Base-by-base conservation (phyloP, 768 basidiomycete species). In the Lactifluus volemus region DNA sequence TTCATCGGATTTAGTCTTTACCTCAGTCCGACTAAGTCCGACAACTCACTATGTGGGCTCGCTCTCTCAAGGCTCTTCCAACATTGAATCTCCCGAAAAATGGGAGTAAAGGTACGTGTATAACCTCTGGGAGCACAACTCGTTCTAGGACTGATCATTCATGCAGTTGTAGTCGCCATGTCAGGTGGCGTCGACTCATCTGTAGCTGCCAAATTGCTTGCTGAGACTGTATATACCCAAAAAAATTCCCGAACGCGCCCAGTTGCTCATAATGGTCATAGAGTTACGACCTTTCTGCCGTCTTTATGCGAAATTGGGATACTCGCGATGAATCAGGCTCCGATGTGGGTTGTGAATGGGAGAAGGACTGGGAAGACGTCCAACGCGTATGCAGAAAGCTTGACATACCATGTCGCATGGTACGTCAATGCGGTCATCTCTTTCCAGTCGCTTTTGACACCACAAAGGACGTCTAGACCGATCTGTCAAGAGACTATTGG, bases 261-360 rank as follows among this genome's bases (percentile, higher is more conserved):
- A 3, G 3, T 30, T 34, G 41, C 52, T 14, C 15, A 45, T 32
- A 25, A 3, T 19, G 30, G 25, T 41, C n/a, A 21, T 62, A 92
- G 88, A 86, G 88, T 62, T 88, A 84, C 65, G 84, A 93, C 68
- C 77, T 96, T 2, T 88, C 88, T 44, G 92, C 92, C 4, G 81
- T 97, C 1, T 98, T 87, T 72, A 98, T 98, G 95, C 82, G 92
- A 21, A 98, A 98, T 61, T 98, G 95, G 95, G 89, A 92, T 67
- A 88, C 86, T 2, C 79, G 86, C 44, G 89, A 93, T 68, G 92
- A 94, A 73, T 83, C 78, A 29, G 86, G 82, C 17, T 80, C 84
- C 0, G 89, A 89, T 68, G 78, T 76, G n/a, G 88, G 89, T 3
- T 98, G 95, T 67, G 91, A 94, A 71, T 98, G 95, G 95, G 88